phyloP scores from a whole-genome alignment of 2,329 filamentous ascomycete species.

The Aspergillus neotritici region DNA sequence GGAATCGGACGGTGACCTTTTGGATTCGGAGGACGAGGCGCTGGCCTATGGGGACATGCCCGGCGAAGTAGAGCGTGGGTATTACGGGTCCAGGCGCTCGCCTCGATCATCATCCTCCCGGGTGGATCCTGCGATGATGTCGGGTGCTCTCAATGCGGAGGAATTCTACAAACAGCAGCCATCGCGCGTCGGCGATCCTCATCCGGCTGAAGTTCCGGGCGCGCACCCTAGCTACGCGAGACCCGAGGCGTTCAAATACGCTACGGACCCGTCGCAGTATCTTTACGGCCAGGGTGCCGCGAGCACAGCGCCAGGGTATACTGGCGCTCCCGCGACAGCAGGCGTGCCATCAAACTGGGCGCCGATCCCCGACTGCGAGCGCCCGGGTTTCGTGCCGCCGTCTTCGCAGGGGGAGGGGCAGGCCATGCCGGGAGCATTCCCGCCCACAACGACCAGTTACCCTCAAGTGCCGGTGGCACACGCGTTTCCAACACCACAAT shows the following conservation, averaged over 20 bases:
- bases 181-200: constrained; percentile 7
- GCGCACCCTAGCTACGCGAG: constrained; percentile 33
- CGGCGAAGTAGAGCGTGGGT: constrained; percentile 10
- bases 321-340: constrained; percentile 12
- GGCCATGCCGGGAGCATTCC: constrained; percentile 30
- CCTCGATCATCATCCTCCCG: constrained; percentile 7
- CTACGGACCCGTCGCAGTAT: constrained; percentile 20
- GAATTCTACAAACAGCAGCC: constrained; percentile 5
- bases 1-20: constrained; percentile 23
- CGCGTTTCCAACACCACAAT: constrained; percentile 27
- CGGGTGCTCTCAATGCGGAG: constrained; percentile 12
- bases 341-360: constrained; percentile 29
- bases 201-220: constrained; percentile 15
- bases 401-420: constrained; percentile 22
- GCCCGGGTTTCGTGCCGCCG: constrained; percentile 39
- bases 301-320: constrained; percentile 7
- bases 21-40: constrained; percentile 29
- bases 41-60: constrained; percentile 36
- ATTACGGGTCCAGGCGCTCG: constrained; percentile 12
- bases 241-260: constrained; percentile 27
- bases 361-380: constrained; percentile 36
- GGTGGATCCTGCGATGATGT: constrained; percentile 14
- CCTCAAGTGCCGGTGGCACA: constrained; percentile 16
- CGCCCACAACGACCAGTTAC: constrained; percentile 19
- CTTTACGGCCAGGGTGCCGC: constrained; percentile 6